These are phyloP conservation scores for Teratosphaeria zuluensis DNA, from an alignment of 2,329 filamentous ascomycete genomes.

Conservation along the genomic window DNA sequence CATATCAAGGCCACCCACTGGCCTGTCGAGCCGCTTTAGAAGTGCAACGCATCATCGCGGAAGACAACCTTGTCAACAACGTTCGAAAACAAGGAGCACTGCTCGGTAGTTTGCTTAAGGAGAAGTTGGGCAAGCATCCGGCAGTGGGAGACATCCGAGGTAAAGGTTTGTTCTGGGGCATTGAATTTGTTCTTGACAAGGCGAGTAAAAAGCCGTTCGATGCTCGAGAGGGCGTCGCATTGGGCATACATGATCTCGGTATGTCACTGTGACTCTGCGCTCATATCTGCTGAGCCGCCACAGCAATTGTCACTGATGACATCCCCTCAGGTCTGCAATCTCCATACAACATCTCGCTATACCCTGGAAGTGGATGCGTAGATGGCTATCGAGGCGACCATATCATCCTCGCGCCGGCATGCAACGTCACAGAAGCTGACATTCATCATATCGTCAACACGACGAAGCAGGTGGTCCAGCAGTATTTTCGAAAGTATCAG, in stretches of 20 bases:
- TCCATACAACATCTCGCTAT: slow-evolving; percentile 48
- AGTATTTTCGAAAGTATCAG: slow-evolving; percentile 29
- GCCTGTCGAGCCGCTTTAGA: slow-evolving; percentile 53
- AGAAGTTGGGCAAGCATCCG: slow-evolving; percentile 34
- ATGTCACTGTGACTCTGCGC: slow-evolving; percentile 6
- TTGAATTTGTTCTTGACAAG: slow-evolving; percentile 51
- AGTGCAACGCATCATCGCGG: slow-evolving; percentile 49
- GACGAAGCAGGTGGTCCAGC: slow-evolving; percentile 42
- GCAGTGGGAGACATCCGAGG: slow-evolving; percentile 54
- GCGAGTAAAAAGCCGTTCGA: slow-evolving; percentile 45
- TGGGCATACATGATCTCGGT: slow-evolving; percentile 44
- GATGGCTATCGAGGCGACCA: slow-evolving; percentile 57
- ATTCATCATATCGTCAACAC: slow-evolving; percentile 47
- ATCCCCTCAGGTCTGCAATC: slow-evolving; percentile 28
- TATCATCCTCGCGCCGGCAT: slow-evolving; percentile 59
- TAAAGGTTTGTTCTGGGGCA: slow-evolving; percentile 48
- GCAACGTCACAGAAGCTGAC: slow-evolving; percentile 50
- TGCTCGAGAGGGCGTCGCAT: slow-evolving; percentile 35
- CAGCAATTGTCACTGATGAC: neutral
- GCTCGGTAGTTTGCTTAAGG: slow-evolving; percentile 36
- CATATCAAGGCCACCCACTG: slow-evolving; percentile 53
- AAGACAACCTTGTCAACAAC: slow-evolving; percentile 51
- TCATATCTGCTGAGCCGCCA: neutral
- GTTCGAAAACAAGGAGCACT: slow-evolving; percentile 44
- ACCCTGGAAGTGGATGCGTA: slow-evolving; percentile 53